These are phyloP conservation scores for Starmerella apicola DNA, from an alignment of 805 yeast genomes.

Conservation along the genomic window DNA sequence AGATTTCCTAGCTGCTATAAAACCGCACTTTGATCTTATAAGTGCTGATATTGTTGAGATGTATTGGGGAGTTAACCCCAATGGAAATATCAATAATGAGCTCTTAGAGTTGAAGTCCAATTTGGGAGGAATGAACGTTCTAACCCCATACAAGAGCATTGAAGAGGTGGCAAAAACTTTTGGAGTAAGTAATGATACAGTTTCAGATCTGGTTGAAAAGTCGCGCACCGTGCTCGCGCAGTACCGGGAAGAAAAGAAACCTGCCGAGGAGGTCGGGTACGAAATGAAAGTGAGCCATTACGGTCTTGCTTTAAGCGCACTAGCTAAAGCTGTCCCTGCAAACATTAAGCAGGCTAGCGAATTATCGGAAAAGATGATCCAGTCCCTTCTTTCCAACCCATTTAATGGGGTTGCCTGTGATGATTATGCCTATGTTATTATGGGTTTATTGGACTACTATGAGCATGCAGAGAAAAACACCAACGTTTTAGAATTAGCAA, in stretches of 20 bases:
- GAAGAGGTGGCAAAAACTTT: slow-evolving; percentile 27
- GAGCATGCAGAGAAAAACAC: slow-evolving; percentile 24
- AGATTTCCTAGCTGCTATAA: slow-evolving; percentile 26
- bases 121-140: slow-evolving; percentile 25
- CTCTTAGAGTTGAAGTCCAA: slow-evolving; percentile 25
- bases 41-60: slow-evolving; percentile 28
- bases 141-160: slow-evolving; percentile 19
- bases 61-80: slow-evolving; percentile 27
- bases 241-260: slow-evolving; percentile 20
- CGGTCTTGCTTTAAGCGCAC: slow-evolving; percentile 26
- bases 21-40: slow-evolving; percentile 15
- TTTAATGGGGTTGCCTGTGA: slow-evolving; percentile 25
- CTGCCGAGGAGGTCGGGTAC: slow-evolving; percentile 16
- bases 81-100: slow-evolving; percentile 29
- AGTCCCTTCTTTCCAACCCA: background rate
- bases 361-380: slow-evolving; percentile 1
- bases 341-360: slow-evolving; percentile 2
- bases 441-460: slow-evolving; percentile 28
- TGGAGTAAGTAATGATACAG: slow-evolving; percentile 23
- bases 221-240: slow-evolving; percentile 21
- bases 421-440: slow-evolving; percentile 29
- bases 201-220: slow-evolving; percentile 19
- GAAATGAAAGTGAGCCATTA: background rate
- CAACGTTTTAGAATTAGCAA: slow-evolving; percentile 25
- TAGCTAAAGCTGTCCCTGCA: slow-evolving; percentile 20